A percentile compares a stretch with the other conserved stretches of the same genome.
These are phyloP conservation scores for Termitomyces sp. DNA, from an alignment of 768 basidiomycete species.

Conservation along the genomic window DNA sequence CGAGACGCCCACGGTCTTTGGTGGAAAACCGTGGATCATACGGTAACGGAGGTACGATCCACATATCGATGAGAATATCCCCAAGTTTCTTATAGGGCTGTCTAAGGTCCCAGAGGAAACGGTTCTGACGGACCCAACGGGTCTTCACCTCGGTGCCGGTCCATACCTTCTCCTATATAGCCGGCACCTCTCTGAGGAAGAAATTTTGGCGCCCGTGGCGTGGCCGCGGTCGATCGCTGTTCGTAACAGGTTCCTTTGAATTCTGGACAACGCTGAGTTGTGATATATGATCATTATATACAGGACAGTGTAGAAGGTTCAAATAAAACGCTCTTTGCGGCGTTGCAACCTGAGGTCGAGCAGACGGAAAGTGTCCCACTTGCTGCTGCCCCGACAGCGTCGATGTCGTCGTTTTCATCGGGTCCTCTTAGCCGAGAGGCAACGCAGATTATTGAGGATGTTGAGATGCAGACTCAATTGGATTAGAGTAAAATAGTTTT, in stretches of 20 bases:
- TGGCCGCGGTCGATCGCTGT: conserved; percentile 39
- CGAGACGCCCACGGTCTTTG: conserved; percentile 58
- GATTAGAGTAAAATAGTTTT: not conserved
- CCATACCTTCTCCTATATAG: conserved; percentile 79
- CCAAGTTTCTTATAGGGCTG: not conserved
- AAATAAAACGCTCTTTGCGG: conserved; percentile 31
- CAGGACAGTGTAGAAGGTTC: conserved; percentile 31
- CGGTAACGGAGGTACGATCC: conserved; percentile 54
- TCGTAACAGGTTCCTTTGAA: conserved; percentile 4
- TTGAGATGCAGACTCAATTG: not conserved
- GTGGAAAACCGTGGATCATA: conserved; percentile 80
- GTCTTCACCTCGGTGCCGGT: conserved; percentile 72
- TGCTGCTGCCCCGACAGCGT: not conserved
- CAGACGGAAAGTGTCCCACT: not conserved
- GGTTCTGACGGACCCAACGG: conserved; percentile 65
- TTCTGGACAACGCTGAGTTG: not conserved
- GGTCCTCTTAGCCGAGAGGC: not conserved
- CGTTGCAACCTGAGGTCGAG: not conserved
- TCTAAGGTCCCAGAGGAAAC: conserved; percentile 65
- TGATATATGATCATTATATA: not conserved
- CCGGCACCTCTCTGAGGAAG: conserved; percentile 33
- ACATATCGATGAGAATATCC: not conserved
- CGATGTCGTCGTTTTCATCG: not conserved
- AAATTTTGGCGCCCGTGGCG: conserved; percentile 28
- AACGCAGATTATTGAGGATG: not conserved